A percentile compares a stretch with the other conserved stretches of the same genome.
These are phyloP conservation scores for Epichloe festucae DNA, from an alignment of 2,329 filamentous ascomycete species.

Conservation along the genomic window DNA sequence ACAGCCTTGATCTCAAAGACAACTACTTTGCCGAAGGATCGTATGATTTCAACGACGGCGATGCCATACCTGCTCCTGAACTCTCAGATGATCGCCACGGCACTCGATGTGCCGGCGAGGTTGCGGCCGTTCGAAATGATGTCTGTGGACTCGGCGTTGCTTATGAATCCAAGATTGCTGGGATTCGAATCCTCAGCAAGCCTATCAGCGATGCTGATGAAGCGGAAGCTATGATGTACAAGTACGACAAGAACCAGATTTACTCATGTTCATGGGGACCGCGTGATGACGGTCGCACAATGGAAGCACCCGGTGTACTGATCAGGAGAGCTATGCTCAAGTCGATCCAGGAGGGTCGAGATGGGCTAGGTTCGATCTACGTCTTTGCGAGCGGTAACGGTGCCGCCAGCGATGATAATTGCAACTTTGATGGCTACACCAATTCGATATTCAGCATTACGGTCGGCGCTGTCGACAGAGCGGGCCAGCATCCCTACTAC, in stretches of 20 bases:
- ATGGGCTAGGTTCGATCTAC: conserved; percentile 76
- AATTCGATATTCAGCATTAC: conserved; percentile 99
- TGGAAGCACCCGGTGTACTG: conserved; percentile 84
- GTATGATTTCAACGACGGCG: conserved; percentile 89
- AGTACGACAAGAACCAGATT: conserved; percentile 82
- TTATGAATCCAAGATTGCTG: conserved; percentile 80
- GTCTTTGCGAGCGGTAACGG: conserved; percentile 95
- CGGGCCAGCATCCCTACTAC: conserved; percentile 85
- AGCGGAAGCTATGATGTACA: conserved; percentile 83
- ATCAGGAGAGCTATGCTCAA: conserved; percentile 87
- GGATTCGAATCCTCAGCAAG: conserved; percentile 84
- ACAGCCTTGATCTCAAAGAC: conserved; percentile 79
- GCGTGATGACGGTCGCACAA: conserved; percentile 80
- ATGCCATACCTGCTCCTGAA: conserved; percentile 65
- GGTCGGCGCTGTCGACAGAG: conserved; percentile 80
- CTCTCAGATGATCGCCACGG: conserved; percentile 80
- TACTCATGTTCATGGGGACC: conserved; percentile 99
- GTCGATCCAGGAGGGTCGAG: conserved; percentile 76
- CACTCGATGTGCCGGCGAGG: conserved; percentile 88
- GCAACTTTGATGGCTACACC: conserved; percentile 98
- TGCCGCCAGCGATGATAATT: conserved; percentile 78
- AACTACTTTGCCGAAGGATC: conserved; percentile 93
- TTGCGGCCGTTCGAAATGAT: conserved; percentile 82
- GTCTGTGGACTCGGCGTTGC: conserved; percentile 94
- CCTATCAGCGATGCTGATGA: conserved; percentile 87